These are phyloP conservation scores for Carex sylvatica DNA, from an alignment of 202 grass and related monocot genomes.

Conservation along the genomic window DNA sequence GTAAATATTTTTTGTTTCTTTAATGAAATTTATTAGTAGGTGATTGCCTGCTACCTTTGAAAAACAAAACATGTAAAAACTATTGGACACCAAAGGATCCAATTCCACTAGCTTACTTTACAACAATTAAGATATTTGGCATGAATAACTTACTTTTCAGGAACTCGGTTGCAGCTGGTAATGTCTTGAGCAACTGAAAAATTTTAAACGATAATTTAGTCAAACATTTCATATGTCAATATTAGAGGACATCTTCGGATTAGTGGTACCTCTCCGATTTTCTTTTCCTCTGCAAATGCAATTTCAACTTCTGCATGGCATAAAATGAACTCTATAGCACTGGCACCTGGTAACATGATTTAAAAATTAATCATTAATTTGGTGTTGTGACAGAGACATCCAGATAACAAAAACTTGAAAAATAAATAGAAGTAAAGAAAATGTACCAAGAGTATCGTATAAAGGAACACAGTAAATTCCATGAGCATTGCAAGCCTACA, in stretches of 20 bases:
- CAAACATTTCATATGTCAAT: not conserved
- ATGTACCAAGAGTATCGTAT: slow-evolving; percentile 92
- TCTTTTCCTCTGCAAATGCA: slow-evolving; percentile 92
- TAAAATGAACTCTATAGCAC: slow-evolving; percentile 87
- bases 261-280: slow-evolving; percentile 75
- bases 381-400: slow-evolving; percentile 14
- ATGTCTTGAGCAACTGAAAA: slow-evolving; percentile 81
- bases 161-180: slow-evolving; percentile 54
- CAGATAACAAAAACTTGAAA: not conserved
- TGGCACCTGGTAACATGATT: slow-evolving; percentile 51
- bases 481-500: slow-evolving; percentile 94
- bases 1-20: no score
- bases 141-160: slow-evolving; percentile 75
- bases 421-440: slow-evolving; percentile 28
- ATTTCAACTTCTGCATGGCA: slow-evolving; percentile 90
- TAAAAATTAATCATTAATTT: slow-evolving; percentile 8
- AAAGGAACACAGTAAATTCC: slow-evolving; percentile 92
- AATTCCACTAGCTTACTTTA: not conserved
- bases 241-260: not conserved
- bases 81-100: not conserved
- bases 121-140: not conserved
- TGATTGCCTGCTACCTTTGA: no score
- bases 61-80: no score
- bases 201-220: slow-evolving; percentile 9
- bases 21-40: no score